These are phyloP conservation scores for Ramaria sp. DNA, from an alignment of 768 basidiomycete species.

Conservation along the genomic window DNA sequence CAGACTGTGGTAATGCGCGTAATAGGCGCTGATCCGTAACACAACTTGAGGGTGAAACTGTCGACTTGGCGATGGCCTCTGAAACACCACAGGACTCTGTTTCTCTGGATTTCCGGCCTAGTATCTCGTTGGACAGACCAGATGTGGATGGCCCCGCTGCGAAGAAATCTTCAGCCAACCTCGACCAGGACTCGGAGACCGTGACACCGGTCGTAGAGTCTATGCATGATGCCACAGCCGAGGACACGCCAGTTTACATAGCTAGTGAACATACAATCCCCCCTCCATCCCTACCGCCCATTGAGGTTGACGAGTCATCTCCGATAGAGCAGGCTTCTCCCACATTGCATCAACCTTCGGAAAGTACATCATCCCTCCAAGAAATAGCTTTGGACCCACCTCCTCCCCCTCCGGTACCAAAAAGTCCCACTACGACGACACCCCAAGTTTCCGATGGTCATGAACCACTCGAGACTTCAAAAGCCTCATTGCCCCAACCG, in stretches of 20 bases:
- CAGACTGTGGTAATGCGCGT: constrained; percentile 7
- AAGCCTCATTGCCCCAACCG: neutral
- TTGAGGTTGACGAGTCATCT: neutral
- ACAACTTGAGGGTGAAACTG: neutral
- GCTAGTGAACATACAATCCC: neutral
- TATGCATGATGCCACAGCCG: neutral
- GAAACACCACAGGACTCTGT: neutral
- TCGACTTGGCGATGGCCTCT: neutral
- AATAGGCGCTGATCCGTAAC: neutral
- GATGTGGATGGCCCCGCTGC: neutral
- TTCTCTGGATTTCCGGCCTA: neutral
- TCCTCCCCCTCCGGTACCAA: constrained; percentile 6
- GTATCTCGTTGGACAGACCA: neutral
- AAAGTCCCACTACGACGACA: neutral
- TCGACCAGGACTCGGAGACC: neutral
- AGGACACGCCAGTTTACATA: neutral
- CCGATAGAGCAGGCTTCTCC: neutral
- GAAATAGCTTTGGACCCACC: constrained; percentile 4
- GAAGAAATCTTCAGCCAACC: neutral
- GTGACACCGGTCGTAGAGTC: neutral
- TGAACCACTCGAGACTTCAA: neutral
- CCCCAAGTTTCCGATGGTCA: neutral
- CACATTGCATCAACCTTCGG: neutral
- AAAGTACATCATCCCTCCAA: constrained; percentile 1
- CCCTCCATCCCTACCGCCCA: neutral